Conservation (phyloP, 805 yeast species). For the Candida odintsovae region DNA sequence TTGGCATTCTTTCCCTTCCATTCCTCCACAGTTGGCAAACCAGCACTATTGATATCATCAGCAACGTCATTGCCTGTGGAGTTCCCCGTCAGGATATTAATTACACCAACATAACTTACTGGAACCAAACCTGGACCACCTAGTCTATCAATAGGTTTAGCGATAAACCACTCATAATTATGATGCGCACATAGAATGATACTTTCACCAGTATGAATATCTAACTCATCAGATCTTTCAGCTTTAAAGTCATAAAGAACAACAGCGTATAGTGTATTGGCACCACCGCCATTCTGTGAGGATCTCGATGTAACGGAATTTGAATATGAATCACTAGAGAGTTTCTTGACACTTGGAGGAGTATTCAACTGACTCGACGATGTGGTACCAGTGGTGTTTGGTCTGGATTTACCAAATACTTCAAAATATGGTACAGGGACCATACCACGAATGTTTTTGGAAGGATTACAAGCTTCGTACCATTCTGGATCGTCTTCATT, state of each 20-base stretch:
- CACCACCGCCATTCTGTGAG: not conserved
- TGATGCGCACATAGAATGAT: slow-evolving; percentile 94
- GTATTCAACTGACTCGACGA: not conserved
- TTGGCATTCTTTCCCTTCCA: slow-evolving; percentile 91
- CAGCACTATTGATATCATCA: slow-evolving; percentile 57
- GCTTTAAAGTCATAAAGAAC: slow-evolving; percentile 85
- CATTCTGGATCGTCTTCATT: slow-evolving; percentile 56
- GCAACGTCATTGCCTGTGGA: slow-evolving; percentile 49
- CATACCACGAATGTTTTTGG: slow-evolving; percentile 69
- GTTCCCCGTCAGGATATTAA: slow-evolving; percentile 65
- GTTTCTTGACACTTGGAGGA: not conserved
- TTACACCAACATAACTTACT: slow-evolving; percentile 77
- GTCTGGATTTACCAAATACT: slow-evolving; percentile 56
- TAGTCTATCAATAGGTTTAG: slow-evolving; percentile 88
- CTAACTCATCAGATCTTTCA: slow-evolving; percentile 71
- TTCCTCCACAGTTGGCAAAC: slow-evolving; percentile 87
- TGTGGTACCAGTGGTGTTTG: slow-evolving; percentile 1
- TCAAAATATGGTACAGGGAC: slow-evolving; percentile 87
- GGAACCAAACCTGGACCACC: slow-evolving; percentile 99
- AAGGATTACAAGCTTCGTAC: slow-evolving; percentile 88
- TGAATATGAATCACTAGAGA: not conserved
- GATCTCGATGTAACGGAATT: not conserved
- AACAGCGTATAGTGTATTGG: slow-evolving; percentile 65
- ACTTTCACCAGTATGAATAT: slow-evolving; percentile 80
- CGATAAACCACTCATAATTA: slow-evolving; percentile 95